Conservation (phyloP, 371 early-diverging fungal genomes). For the Gilbertella persicaria region DNA sequence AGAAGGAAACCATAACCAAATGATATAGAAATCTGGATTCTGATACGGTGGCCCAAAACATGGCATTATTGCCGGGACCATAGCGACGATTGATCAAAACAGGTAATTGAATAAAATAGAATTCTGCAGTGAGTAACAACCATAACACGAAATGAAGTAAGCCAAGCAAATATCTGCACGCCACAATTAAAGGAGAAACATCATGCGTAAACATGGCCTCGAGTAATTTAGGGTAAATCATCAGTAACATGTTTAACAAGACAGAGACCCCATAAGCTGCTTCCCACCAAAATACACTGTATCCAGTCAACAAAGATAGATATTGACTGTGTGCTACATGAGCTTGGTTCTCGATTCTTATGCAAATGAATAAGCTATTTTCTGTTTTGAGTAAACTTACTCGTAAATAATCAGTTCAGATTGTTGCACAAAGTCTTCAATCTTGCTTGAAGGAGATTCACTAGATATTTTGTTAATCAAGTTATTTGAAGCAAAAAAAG, state of each 20-base stretch:
- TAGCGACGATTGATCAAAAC: conserved; percentile 47
- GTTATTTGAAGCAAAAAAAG: neutral
- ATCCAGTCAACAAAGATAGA: conserved; percentile 37
- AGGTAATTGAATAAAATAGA: conserved; percentile 55
- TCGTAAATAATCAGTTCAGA: conserved; percentile 58
- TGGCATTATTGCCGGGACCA: conserved; percentile 1
- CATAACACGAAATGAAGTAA: conserved; percentile 40
- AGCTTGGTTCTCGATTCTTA: conserved; percentile 53
- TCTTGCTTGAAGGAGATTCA: conserved; percentile 55
- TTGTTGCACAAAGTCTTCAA: conserved; percentile 56
- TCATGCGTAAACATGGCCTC: neutral
- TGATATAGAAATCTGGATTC: conserved; percentile 45
- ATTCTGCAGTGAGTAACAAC: conserved; percentile 46
- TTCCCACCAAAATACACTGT: conserved; percentile 55
- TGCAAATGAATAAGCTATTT: neutral
- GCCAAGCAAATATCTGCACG: conserved; percentile 27
- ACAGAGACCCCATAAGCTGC: conserved; percentile 47
- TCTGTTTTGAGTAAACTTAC: conserved; percentile 15
- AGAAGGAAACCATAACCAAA: conserved; percentile 39
- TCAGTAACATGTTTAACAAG: conserved; percentile 41
- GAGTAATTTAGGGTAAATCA: conserved; percentile 28
- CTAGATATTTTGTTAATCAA: too few species aligned
- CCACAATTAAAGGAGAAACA: neutral
- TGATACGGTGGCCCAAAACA: conserved; percentile 27
- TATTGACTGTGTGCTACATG: conserved; percentile 43